phyloP scores from a whole-genome alignment of 768 basidiomycete species.

The Obba rivulosa region DNA sequence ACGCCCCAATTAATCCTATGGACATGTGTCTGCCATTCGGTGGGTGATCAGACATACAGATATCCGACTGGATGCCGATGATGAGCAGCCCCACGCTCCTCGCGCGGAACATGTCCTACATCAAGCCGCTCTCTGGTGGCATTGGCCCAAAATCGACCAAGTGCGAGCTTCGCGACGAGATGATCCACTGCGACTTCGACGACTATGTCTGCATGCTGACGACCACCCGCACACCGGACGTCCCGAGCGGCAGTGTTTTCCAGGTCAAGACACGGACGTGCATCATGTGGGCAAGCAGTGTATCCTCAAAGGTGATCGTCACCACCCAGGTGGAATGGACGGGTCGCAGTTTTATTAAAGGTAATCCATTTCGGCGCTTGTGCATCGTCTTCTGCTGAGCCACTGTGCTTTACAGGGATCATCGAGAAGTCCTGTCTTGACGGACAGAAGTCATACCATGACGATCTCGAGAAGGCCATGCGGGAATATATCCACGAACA shows the following conservation, averaged over 20 bases:
- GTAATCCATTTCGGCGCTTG: conserved; percentile 34
- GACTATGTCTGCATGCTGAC: conserved; percentile 79
- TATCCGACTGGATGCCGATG: conserved; percentile 87
- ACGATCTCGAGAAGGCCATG: conserved; percentile 80
- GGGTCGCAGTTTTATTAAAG: conserved; percentile 93
- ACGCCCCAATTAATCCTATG: not conserved
- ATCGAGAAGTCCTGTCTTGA: conserved; percentile 90
- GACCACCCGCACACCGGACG: conserved; percentile 89
- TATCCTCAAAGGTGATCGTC: conserved; percentile 75
- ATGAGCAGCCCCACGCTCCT: conserved; percentile 60
- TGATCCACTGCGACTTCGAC: conserved; percentile 73
- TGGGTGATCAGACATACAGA: conserved; percentile 71
- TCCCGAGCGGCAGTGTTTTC: conserved; percentile 91
- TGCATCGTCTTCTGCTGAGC: not conserved
- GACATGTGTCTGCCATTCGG: not conserved
- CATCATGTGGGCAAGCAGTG: conserved; percentile 85
- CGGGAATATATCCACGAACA: conserved; percentile 85
- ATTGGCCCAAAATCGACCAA: conserved; percentile 94
- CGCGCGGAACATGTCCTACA: conserved; percentile 89
- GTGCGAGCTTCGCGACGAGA: conserved; percentile 91
- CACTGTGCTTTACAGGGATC: conserved; percentile 51
- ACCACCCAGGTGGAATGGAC: conserved; percentile 96
- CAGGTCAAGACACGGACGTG: conserved; percentile 93
- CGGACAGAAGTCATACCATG: conserved; percentile 85
- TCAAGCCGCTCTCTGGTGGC: conserved; percentile 83